These are phyloP conservation scores for Cynanchum wilfordii DNA, from an alignment of 257 asterid genomes.

Conservation along the genomic window DNA sequence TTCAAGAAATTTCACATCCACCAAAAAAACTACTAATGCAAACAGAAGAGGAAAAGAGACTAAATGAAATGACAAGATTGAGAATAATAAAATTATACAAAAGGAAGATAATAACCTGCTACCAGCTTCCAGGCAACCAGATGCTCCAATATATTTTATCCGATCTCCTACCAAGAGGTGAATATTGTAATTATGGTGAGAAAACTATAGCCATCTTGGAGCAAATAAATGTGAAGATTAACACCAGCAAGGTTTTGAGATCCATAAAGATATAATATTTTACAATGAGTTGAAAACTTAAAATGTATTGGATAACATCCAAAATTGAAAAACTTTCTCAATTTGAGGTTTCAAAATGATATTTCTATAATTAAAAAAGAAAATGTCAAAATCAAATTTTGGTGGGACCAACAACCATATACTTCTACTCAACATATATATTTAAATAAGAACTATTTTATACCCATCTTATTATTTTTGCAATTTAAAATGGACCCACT, in stretches of 20 bases:
- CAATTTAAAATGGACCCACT: too few relatives aligned
- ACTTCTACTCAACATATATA: too few relatives aligned
- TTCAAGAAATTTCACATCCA: neutral
- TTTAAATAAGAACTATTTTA: too few relatives aligned
- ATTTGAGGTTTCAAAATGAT: too few relatives aligned
- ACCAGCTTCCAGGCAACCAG: slow-evolving; percentile 52
- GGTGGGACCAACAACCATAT: too few relatives aligned
- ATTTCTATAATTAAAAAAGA: too few relatives aligned
- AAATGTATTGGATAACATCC: too few relatives aligned
- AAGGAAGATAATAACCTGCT: slow-evolving; percentile 49
- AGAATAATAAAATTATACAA: neutral
- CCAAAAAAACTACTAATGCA: neutral
- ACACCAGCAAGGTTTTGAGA: neutral
- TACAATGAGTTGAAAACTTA: neutral
- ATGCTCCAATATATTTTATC: slow-evolving; percentile 78
- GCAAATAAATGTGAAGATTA: neutral
- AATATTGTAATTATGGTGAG: neutral
- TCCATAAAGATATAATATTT: neutral
- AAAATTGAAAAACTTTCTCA: too few relatives aligned
- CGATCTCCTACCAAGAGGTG: slow-evolving; percentile 73
- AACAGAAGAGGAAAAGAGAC: neutral
- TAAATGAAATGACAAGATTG: neutral
- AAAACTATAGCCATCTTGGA: neutral
- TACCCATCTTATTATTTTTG: too few relatives aligned
- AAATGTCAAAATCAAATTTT: too few relatives aligned